Base-by-base conservation (phyloP, 805 yeast genomes). In the Vanderwaltozyma tropicalis region DNA sequence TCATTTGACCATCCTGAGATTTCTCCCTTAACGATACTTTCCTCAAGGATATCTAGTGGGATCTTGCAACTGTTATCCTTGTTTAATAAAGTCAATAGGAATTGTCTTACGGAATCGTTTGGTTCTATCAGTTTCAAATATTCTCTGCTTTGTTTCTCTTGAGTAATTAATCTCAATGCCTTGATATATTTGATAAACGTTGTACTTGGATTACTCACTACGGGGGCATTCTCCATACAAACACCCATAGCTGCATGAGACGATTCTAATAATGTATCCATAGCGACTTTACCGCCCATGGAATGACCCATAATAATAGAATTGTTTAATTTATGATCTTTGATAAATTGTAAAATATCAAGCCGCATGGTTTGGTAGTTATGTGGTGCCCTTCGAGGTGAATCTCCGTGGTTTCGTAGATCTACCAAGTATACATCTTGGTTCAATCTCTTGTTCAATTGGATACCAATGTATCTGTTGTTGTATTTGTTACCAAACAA, bases 251-350 rank as follows among this genome's bases (percentile, higher is more conserved):
- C n/a, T n/a, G n/a, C n/a, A n/a, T n/a, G n/a, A n/a, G n/a, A n/a
- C n/a, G n/a, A n/a, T n/a, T 86, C 66, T 41, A 92, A 63, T 0
- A 85, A 79, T 5, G 82, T 66, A 0, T 92, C 87, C 96, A 89
- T 88, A 5, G 80, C 96, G 0, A 89, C 72, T 52, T 89, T 88
- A 4, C 95, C 98, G 6, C 98, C 98, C 92, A 84, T 80, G 0
- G 89, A 80, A 55, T 82, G 92, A 0, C 94, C 94, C 14, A 82
- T 62, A 15, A 82, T 41, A n/a, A 82, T 72, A 0, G 84, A 80
- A 40, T 44, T 55, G 38, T 18, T 54, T 47, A 32, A 68, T 47
- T 2, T 57, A 46, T 69, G 65, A 3, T 71, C 72, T 1, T 53
- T 49, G 10, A 88, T 70, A 53, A 87, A 89, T 15, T 61, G 49